Base-by-base conservation (phyloP, 2,329 filamentous ascomycete genomes). In the Cladosporium cucumerinum region DNA sequence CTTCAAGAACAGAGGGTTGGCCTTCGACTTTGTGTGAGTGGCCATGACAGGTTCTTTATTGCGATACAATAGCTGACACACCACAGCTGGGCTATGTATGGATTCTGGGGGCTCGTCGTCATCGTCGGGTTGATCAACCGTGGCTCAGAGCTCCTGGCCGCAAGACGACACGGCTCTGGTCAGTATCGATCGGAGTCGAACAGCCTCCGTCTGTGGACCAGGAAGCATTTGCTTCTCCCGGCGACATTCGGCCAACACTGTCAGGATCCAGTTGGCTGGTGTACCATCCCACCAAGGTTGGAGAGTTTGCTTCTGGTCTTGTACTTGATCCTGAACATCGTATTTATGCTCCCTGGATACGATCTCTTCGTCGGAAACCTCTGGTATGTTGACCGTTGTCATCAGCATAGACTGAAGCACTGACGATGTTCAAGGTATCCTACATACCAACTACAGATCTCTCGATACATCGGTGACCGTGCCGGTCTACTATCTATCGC, bases 401-500 rank as follows among this genome's bases (percentile, higher is more conserved):
- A 18, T 32, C 5, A 8, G 5, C 7, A 32, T 55, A 6, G 3
- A 23, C 25, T 14, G 18, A 34, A 3, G 4, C 34, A 32, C 23
- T 55, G 16, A 49, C 48, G 32, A 23, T 26, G 10, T 25, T 11
- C 10, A 36, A 57, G 48, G 48, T 68, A 67, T 25, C 43, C 66
- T 5, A 59, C 57, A 1, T 59, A 46, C 8, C 25, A 48, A 5
- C 25, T 67, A 5, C 82, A 85, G 67, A 63, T 81, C 5, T 73
- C 80, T 66, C 84, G 87, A 0, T 89, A 87, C 63, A 78, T 86
- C 0, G 84, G 86, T 0, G 87, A 89, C 66, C 82, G 88, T 11
- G 87, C 87, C 0, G 87, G 88, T 0, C 83, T 88, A 34, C 80
- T 91, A 26, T 84, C 86, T 0, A 85, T 87, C 68, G 85, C 84